Conservation (phyloP, 2,329 filamentous ascomycete species). For the Alternaria ventricosa region DNA sequence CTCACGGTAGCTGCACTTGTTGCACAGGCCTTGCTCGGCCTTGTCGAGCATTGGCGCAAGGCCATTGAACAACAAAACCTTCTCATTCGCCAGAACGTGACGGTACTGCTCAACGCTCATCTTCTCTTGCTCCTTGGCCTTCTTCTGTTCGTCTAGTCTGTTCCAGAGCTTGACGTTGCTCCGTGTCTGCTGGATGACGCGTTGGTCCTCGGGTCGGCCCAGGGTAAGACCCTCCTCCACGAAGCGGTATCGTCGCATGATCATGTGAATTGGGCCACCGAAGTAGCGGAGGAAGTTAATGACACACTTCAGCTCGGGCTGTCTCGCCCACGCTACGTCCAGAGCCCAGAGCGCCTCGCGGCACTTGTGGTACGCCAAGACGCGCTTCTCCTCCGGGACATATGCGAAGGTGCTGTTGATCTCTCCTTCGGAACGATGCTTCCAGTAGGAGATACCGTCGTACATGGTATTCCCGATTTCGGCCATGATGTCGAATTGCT, state of each 20-base stretch:
- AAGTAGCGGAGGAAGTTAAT: conserved; percentile 10
- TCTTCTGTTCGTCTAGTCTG: not conserved
- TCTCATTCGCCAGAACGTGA: not conserved
- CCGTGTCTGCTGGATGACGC: not conserved
- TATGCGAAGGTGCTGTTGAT: conserved; percentile 46
- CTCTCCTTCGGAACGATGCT: conserved; percentile 45
- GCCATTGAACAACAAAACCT: not conserved
- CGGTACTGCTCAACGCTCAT: not conserved
- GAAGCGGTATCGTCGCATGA: conserved; percentile 12
- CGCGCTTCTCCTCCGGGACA: conserved; percentile 26
- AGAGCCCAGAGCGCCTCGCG: conserved; percentile 7
- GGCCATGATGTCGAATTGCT: conserved; percentile 12
- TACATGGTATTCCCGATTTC: conserved; percentile 42
- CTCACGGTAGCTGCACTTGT: not conserved
- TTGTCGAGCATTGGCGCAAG: not conserved
- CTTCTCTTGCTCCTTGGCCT: not conserved
- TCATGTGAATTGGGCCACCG: conserved; percentile 9
- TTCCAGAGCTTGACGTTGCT: conserved; percentile 6
- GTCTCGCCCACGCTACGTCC: conserved; percentile 1
- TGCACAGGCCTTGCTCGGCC: not conserved
- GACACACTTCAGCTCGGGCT: conserved; percentile 2
- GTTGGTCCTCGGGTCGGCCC: not conserved
- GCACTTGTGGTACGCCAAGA: conserved; percentile 17
- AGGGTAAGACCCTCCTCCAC: conserved; percentile 3
- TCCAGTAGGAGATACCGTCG: conserved; percentile 44